These are phyloP conservation scores for Trypanosomatidae sp. DNA, from an alignment of 208 protist genomes.

Conservation along the genomic window DNA sequence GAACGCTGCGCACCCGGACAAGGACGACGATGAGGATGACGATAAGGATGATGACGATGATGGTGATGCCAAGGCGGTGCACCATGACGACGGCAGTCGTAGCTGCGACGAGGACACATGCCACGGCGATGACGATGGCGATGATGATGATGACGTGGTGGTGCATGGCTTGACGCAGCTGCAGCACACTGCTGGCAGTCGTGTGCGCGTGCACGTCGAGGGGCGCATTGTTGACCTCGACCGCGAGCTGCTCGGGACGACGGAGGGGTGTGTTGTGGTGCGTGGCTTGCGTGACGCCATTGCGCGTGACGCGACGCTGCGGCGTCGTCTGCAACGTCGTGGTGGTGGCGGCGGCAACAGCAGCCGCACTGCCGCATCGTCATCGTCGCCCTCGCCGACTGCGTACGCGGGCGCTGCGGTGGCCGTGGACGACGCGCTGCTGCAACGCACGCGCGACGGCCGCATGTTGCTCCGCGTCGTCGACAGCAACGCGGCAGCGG, in stretches of 20 bases:
- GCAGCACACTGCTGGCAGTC: slow-evolving; percentile 19
- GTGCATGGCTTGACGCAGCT: slow-evolving; percentile 35
- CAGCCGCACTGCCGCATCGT: not conserved
- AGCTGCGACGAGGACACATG: not conserved
- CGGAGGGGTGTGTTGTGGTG: slow-evolving; percentile 47
- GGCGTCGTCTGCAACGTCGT: not conserved
- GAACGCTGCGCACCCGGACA: not conserved
- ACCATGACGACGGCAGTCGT: not conserved
- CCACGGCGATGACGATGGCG: not conserved
- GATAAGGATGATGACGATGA: slow-evolving; percentile 8
- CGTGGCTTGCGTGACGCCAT: not conserved
- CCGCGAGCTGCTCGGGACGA: slow-evolving; percentile 37
- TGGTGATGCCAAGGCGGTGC: not conserved
- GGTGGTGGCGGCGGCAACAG: too few species aligned
- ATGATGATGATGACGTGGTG: not conserved
- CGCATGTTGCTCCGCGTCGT: slow-evolving; percentile 23
- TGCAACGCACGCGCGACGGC: slow-evolving; percentile 26
- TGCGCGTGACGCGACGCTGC: not conserved
- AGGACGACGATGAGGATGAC: slow-evolving; percentile 9
- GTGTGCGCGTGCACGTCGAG: slow-evolving; percentile 47
- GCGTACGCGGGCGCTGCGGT: slow-evolving; percentile 5
- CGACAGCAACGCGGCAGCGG: not conserved
- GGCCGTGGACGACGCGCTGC: slow-evolving; percentile 13
- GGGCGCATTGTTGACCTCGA: slow-evolving; percentile 37
- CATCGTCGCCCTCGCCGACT: not conserved